A percentile compares a stretch with the other conserved stretches of the same genome.
These are phyloP conservation scores for Tolypocladium cylindrosporum DNA, from an alignment of 2,329 filamentous ascomycete genomes.

Conservation along the genomic window DNA sequence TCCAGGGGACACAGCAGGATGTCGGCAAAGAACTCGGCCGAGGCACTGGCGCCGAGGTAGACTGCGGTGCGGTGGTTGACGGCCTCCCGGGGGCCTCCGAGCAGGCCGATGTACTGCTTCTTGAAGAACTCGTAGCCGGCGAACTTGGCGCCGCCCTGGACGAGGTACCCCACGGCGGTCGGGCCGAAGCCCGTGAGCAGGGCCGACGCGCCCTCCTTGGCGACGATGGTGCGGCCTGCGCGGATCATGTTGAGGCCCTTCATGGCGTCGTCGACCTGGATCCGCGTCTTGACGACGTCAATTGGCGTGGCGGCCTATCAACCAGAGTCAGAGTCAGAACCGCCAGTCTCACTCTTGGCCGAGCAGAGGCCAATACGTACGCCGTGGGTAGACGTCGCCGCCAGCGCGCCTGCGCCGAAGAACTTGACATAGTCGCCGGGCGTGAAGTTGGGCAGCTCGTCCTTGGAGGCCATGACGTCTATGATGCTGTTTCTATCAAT, in stretches of 20 bases:
- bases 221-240: conserved; percentile 68
- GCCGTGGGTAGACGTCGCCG: conserved; percentile 40
- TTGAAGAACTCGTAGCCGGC: conserved; percentile 93
- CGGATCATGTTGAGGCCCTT: conserved; percentile 79
- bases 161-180: conserved; percentile 78
- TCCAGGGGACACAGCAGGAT: conserved; percentile 84
- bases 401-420: conserved; percentile 42
- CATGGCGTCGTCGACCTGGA: conserved; percentile 77
- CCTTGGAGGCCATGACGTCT: conserved; percentile 14
- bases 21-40: conserved; percentile 64
- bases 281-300: conserved; percentile 78
- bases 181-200: conserved; percentile 77
- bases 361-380: conserved; percentile 19
- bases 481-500: neutral
- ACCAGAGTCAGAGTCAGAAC: neutral
- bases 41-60: conserved; percentile 63
- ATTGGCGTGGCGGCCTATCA: conserved; percentile 42
- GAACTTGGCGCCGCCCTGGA: conserved; percentile 86
- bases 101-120: conserved; percentile 66
- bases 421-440: conserved; percentile 39
- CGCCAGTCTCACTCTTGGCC: neutral
- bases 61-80: conserved; percentile 40
- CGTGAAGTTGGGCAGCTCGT: conserved; percentile 29
- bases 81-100: conserved; percentile 42
- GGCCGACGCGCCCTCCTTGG: conserved; percentile 68